phyloP scores from a whole-genome alignment of 768 basidiomycete genomes.

The Rhodotorula taiwanensis region DNA sequence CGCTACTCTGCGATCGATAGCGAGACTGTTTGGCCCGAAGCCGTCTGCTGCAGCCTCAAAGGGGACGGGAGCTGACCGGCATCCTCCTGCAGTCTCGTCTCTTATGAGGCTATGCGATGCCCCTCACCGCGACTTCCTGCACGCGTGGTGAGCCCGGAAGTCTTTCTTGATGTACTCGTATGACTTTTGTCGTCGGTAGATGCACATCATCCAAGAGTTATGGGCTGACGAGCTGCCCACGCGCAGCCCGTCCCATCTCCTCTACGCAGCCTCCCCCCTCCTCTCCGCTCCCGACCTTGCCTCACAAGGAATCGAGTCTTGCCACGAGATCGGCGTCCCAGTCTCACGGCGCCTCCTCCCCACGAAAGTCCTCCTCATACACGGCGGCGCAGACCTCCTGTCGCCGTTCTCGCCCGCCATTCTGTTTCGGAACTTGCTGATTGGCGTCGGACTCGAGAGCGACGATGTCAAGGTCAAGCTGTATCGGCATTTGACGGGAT shows the following conservation, averaged over 20 bases:
- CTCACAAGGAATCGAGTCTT: neutral
- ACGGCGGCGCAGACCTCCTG: constrained; percentile 17
- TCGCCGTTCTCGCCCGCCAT: constrained; percentile 24
- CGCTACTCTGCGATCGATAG: too few relatives aligned
- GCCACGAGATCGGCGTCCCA: neutral
- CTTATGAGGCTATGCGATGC: neutral
- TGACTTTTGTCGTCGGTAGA: neutral
- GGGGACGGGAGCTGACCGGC: too few relatives aligned
- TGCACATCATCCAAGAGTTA: too few relatives aligned
- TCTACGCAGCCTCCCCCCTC: constrained; percentile 23
- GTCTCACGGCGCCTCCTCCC: constrained; percentile 5
- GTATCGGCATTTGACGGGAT: constrained; percentile 16
- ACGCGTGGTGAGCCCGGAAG: neutral
- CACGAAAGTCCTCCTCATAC: constrained; percentile 11
- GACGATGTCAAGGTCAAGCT: constrained; percentile 11
- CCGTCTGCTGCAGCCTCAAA: too few relatives aligned
- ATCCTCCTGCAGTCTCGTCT: too few relatives aligned
- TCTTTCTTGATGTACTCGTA: too few relatives aligned
- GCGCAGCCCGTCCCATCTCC: constrained; percentile 27
- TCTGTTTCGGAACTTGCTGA: constrained; percentile 15
- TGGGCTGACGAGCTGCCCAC: too few relatives aligned
- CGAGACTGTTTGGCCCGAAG: too few relatives aligned
- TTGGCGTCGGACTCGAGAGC: constrained; percentile 9
- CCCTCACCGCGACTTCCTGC: neutral
- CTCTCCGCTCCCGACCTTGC: neutral